Percentiles rank a stretch among this genome's conserved stretches.
These are phyloP conservation scores for Coffea canephora DNA, from an alignment of 257 asterid genomes.

Conservation along the genomic window DNA sequence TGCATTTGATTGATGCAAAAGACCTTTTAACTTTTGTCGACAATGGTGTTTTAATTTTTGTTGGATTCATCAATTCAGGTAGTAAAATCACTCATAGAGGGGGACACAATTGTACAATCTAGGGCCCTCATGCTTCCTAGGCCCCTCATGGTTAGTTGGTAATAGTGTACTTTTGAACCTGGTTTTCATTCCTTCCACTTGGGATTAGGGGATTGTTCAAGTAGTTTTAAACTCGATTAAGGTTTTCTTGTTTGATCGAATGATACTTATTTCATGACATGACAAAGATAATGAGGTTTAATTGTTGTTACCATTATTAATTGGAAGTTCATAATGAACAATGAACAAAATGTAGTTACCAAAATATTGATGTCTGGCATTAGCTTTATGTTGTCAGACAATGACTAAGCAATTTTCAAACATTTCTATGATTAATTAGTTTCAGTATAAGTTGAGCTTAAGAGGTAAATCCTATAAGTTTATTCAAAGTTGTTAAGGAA, in stretches of 20 bases:
- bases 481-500: too few relatives aligned
- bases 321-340: too few relatives aligned
- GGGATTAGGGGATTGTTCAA: neutral
- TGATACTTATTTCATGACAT: neutral
- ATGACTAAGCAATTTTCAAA: too few relatives aligned
- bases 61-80: constrained; percentile 59
- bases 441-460: too few relatives aligned
- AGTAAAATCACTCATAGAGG: constrained; percentile 23
- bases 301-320: too few relatives aligned
- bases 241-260: too few relatives aligned
- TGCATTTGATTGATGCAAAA: constrained; percentile 30
- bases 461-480: too few relatives aligned
- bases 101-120: constrained; percentile 23
- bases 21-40: constrained; percentile 37
- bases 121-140: constrained; percentile 19
- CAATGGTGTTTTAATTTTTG: constrained; percentile 24
- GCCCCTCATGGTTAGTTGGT: constrained; percentile 22
- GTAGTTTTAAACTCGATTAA: neutral
- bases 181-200: neutral
- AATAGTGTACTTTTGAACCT: constrained; percentile 10
- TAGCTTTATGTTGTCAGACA: too few relatives aligned
- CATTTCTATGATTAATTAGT: too few relatives aligned
- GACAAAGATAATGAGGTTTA: too few relatives aligned
- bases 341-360: too few relatives aligned
- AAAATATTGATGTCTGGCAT: too few relatives aligned